Evolutionary conservation across 2,329 filamentous ascomycete species (phyloP).

Genomic region (Colletotrichum liaoningense): DNA sequence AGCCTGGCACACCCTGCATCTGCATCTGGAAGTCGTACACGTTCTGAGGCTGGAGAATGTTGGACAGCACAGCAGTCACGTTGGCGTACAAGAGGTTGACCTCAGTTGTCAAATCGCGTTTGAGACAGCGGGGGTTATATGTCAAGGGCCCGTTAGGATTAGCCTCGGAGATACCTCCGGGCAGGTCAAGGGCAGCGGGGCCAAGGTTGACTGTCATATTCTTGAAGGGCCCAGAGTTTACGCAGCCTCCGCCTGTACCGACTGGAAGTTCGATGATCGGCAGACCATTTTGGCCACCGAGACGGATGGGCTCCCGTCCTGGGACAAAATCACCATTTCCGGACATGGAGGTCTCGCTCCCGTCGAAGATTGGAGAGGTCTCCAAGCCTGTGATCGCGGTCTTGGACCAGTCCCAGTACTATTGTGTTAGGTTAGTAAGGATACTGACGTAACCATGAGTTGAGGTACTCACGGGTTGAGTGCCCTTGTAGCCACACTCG

Average conservation of each 20-base stretch:
- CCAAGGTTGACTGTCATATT: slow-evolving; percentile 54
- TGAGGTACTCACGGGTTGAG: slow-evolving; percentile 47
- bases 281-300: slow-evolving; percentile 42
- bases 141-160: slow-evolving; percentile 42
- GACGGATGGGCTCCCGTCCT: slow-evolving; percentile 38
- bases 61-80: slow-evolving; percentile 44
- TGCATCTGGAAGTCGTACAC: slow-evolving; percentile 56
- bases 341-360: slow-evolving; percentile 56
- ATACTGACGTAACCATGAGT: neutral
- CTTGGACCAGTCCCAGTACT: slow-evolving; percentile 45
- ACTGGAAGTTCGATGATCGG: slow-evolving; percentile 50
- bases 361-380: slow-evolving; percentile 60
- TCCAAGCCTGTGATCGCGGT: slow-evolving; percentile 45
- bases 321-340: slow-evolving; percentile 54
- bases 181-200: slow-evolving; percentile 46
- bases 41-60: slow-evolving; percentile 50
- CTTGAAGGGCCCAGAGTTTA: slow-evolving; percentile 61
- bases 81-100: slow-evolving; percentile 42
- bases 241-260: slow-evolving; percentile 66
- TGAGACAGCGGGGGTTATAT: slow-evolving; percentile 57
- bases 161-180: slow-evolving; percentile 39
- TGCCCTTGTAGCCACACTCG: slow-evolving; percentile 51
- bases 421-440: slow-evolving; percentile 1
- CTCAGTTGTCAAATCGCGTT: slow-evolving; percentile 46
- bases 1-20: slow-evolving; percentile 53